Conservation (phyloP, 306 rosid genomes). For the Carpinus viminea region DNA sequence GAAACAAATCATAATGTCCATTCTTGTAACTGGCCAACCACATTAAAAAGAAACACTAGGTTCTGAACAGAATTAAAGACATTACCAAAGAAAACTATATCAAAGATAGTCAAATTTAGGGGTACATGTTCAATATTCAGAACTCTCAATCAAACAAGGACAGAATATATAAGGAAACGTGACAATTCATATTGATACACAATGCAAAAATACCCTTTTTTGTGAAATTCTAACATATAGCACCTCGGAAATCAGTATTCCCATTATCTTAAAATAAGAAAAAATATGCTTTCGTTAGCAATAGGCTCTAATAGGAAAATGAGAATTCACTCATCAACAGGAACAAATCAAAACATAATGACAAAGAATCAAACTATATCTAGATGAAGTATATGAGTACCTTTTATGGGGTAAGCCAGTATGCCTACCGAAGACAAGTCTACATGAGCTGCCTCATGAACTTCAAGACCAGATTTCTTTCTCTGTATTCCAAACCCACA, state of each 20-base stretch:
- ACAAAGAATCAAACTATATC: not conserved
- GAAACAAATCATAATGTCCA: not conserved
- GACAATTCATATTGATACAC: not conserved
- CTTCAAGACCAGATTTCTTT: not conserved
- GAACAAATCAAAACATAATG: not conserved
- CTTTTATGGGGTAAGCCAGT: not conserved
- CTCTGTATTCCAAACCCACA: not conserved
- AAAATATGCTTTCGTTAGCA: not conserved
- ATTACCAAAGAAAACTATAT: not conserved
- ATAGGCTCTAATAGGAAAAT: not conserved
- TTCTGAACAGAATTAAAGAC: not conserved
- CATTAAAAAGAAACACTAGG: not conserved
- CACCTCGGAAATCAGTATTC: not conserved
- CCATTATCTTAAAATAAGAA: not conserved
- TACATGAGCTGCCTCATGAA: not conserved
- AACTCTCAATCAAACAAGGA: not conserved
- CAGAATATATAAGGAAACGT: not conserved
- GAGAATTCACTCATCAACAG: not conserved
- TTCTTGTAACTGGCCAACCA: not conserved
- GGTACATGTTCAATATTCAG: not conserved
- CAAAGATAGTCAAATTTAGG: not conserved
- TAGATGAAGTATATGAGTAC: not conserved
- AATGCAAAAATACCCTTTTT: not conserved
- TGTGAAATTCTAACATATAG: not conserved
- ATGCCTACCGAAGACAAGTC: not conserved